Evolutionary conservation across 768 basidiomycete species (phyloP).

Genomic region (Baorangia bicolor): DNA sequence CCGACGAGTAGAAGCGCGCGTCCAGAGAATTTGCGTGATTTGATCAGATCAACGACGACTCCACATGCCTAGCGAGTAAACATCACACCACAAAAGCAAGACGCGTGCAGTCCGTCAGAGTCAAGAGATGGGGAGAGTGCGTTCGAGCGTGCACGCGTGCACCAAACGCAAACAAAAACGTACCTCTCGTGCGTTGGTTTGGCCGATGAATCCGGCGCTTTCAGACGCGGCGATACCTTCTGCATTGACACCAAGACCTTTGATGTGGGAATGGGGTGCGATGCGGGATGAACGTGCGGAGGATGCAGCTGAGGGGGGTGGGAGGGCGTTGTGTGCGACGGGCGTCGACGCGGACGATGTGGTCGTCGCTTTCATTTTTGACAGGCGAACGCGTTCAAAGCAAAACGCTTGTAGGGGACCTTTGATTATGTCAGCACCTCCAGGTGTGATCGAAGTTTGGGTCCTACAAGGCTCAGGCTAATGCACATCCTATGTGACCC

Average conservation of each 20-base stretch:
- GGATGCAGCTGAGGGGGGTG: conserved; percentile 62
- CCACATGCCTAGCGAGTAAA: conserved; percentile 71
- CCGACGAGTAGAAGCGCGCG: conserved; percentile 90
- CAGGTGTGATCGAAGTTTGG: too few relatives aligned
- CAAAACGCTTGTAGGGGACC: too few relatives aligned
- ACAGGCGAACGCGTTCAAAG: not conserved
- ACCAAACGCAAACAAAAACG: not conserved
- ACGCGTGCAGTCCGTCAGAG: not conserved
- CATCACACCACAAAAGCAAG: not conserved
- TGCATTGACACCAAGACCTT: conserved; percentile 85
- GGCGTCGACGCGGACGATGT: conserved; percentile 50
- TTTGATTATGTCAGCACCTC: conserved; percentile 10
- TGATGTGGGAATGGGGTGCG: conserved; percentile 94
- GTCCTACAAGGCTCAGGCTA: too few relatives aligned
- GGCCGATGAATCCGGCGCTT: conserved; percentile 87
- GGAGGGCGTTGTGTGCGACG: conserved; percentile 70
- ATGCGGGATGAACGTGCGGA: conserved; percentile 74
- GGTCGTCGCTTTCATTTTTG: conserved; percentile 40
- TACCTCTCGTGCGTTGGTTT: conserved; percentile 88
- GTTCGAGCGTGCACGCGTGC: not conserved
- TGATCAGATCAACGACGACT: conserved; percentile 84
- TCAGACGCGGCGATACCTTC: conserved; percentile 78
- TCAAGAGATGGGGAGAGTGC: not conserved
- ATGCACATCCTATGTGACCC: too few relatives aligned
- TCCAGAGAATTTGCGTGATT: conserved; percentile 91